A percentile compares a stretch with the other conserved stretches of the same genome.
These are phyloP conservation scores for Prinsepia uniflora DNA, from an alignment of 306 rosid species.

Conservation along the genomic window DNA sequence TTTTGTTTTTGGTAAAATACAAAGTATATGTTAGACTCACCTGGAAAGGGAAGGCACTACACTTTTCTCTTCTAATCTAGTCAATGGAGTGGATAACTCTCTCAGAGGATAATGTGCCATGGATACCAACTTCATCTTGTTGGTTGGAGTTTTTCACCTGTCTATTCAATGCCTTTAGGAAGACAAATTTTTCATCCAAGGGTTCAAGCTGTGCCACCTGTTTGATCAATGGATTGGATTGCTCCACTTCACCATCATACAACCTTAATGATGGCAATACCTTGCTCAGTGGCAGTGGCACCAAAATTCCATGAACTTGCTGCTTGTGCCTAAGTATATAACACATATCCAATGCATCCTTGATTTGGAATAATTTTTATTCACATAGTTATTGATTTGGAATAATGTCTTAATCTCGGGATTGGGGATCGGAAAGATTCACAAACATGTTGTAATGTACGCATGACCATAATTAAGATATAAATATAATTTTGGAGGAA, in stretches of 20 bases:
- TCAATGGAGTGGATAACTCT: not conserved
- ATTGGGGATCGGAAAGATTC: no score
- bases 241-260: not conserved
- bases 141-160: not conserved
- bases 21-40: not conserved
- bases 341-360: not conserved
- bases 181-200: not conserved
- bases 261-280: not conserved
- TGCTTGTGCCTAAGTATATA: not conserved
- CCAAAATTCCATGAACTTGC: slow-evolving; percentile 2
- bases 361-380: not conserved
- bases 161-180: not conserved
- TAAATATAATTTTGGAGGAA: no score
- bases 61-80: not conserved
- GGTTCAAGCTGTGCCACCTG: not conserved
- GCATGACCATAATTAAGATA: no score
- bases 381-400: not conserved
- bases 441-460: no score
- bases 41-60: not conserved
- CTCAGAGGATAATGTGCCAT: not conserved
- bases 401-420: no score
- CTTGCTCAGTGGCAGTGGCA: slow-evolving; percentile 3
- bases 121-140: slow-evolving; percentile 6
- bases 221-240: not conserved
- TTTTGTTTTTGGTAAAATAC: not conserved